phyloP scores from a whole-genome alignment of 2,329 filamentous ascomycete species.

The Alternaria sp. region DNA sequence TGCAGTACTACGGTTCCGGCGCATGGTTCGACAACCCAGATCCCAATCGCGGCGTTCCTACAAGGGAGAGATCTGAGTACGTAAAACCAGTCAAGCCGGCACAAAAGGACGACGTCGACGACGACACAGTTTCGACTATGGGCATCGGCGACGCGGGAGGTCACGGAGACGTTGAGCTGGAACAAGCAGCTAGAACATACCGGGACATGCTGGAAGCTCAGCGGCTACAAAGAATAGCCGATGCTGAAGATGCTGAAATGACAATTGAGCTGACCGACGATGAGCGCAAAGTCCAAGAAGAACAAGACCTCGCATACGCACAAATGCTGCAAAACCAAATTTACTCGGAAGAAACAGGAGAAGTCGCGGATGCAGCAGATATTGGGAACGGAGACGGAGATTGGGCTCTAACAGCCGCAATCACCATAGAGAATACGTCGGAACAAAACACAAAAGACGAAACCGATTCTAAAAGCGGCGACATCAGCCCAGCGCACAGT shows the following conservation, averaged over 20 bases:
- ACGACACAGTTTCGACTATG: background rate
- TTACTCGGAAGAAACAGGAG: background rate
- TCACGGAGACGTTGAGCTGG: background rate
- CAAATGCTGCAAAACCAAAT: background rate
- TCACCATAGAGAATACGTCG: background rate
- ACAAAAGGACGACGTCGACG: background rate
- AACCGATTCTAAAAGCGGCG: background rate
- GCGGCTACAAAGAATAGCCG: background rate
- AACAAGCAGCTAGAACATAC: background rate
- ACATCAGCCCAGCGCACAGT: background rate
- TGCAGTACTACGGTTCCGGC: constrained; percentile 14
- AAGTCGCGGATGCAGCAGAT: background rate
- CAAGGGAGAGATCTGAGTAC: constrained; percentile 1
- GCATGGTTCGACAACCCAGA: background rate
- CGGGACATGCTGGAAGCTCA: background rate
- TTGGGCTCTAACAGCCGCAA: background rate
- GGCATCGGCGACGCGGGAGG: background rate
- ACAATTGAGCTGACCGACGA: background rate
- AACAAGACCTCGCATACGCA: background rate
- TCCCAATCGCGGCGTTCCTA: constrained; percentile 12
- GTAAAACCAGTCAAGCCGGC: background rate
- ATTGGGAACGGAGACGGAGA: background rate
- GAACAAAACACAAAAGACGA: background rate
- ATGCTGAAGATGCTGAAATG: background rate
- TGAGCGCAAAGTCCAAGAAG: background rate